Evolutionary conservation across 805 yeast species (phyloP).

Genomic region (Candida tallmaniae): DNA sequence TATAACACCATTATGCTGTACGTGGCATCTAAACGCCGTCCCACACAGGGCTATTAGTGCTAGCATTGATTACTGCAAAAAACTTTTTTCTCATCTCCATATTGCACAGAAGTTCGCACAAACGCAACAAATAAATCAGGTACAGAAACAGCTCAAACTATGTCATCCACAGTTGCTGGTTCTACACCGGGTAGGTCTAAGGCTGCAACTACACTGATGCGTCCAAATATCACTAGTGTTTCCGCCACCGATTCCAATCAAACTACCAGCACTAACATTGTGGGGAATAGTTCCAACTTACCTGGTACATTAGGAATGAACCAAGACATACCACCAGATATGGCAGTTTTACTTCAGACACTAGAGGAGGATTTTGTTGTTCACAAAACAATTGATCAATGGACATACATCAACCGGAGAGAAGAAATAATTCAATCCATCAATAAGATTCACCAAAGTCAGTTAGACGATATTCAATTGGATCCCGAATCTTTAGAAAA

Average conservation of each 20-base stretch:
- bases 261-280: conserved; percentile 14
- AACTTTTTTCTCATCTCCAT: too few species aligned
- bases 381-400: conserved; percentile 39
- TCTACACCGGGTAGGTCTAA: conserved; percentile 15
- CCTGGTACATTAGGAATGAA: conserved; percentile 15
- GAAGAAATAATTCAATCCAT: conserved; percentile 41
- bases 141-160: too few species aligned
- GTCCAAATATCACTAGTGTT: conserved; percentile 18
- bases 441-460: conserved; percentile 30
- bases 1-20: too few species aligned
- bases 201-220: conserved; percentile 14
- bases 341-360: conserved; percentile 38
- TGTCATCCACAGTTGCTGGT: conserved; percentile 13
- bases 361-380: conserved; percentile 40
- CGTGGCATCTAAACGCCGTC: too few species aligned
- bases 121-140: too few species aligned
- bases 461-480: conserved; percentile 20
- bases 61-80: too few species aligned
- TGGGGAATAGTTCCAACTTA: conserved; percentile 8
- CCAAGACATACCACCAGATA: conserved; percentile 42
- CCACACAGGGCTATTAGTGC: too few species aligned
- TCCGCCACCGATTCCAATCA: conserved; percentile 20
- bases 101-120: too few species aligned
- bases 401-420: conserved; percentile 42
- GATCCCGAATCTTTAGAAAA: conserved; percentile 42